Percentiles rank a stretch among this genome's conserved stretches.
Conservation (phyloP, 1,139 yeast species). For the Suhomyces taliae region DNA sequence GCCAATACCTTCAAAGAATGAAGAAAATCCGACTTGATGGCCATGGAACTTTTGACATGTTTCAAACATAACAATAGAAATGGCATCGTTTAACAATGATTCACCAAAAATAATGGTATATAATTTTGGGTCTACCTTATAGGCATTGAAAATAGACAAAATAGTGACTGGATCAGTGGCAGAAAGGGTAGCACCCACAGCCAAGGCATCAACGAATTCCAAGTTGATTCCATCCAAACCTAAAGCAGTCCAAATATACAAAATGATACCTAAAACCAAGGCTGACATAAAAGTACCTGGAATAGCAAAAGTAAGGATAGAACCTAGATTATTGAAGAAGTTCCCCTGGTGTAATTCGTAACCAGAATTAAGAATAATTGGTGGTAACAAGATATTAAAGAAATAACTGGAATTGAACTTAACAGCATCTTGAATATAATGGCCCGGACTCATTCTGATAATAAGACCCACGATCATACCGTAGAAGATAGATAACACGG, state of each 20-base stretch:
- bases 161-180: conserved; percentile 99
- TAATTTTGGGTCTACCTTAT: conserved; percentile 95
- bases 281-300: conserved; percentile 96
- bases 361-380: conserved; percentile 93
- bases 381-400: conserved; percentile 91
- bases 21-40: conserved; percentile 67
- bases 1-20: conserved; percentile 91
- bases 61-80: conserved; percentile 98
- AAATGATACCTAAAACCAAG: conserved; percentile 78
- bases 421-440: conserved; percentile 94
- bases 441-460: conserved; percentile 90
- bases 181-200: conserved; percentile 95
- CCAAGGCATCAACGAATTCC: conserved; percentile 93
- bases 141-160: conserved; percentile 92
- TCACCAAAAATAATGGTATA: conserved; percentile 98
- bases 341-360: conserved; percentile 95
- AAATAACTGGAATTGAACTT: conserved; percentile 93
- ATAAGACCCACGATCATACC: conserved; percentile 96
- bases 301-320: conserved; percentile 91
- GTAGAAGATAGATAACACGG: conserved; percentile 90
- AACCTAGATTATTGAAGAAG: conserved; percentile 88
- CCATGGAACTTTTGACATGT: conserved; percentile 97
- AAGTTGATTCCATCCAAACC: conserved; percentile 87
- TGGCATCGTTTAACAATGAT: conserved; percentile 92
- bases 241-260: conserved; percentile 86